These are phyloP conservation scores for Dothiorella sarmentorum DNA, from an alignment of 2,329 filamentous ascomycete species.

Conservation along the genomic window DNA sequence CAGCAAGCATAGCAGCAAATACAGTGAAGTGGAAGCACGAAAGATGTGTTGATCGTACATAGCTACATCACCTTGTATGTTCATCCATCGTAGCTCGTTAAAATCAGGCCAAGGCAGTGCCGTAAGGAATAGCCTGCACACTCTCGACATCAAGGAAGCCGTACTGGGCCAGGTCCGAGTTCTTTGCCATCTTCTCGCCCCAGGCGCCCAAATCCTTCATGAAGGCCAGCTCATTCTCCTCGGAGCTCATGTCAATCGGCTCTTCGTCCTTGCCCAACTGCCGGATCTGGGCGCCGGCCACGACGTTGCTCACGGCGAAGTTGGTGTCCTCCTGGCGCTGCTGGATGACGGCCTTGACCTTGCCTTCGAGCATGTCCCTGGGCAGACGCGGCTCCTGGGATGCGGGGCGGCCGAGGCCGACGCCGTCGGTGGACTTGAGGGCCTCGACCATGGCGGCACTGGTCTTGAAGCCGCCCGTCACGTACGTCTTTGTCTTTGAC, in stretches of 20 bases:
- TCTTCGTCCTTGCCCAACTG: slow-evolving; percentile 53
- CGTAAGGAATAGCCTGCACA: slow-evolving; percentile 38
- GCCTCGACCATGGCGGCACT: slow-evolving; percentile 19
- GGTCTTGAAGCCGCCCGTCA: slow-evolving; percentile 52
- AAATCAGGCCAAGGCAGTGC: neutral
- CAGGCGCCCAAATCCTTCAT: slow-evolving; percentile 48
- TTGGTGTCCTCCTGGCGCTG: slow-evolving; percentile 49
- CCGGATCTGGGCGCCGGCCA: slow-evolving; percentile 50
- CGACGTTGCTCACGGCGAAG: slow-evolving; percentile 48
- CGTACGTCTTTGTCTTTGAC: slow-evolving; percentile 53
- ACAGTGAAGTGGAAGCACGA: too few species aligned
- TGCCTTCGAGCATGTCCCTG: slow-evolving; percentile 45
- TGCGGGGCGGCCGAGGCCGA: slow-evolving; percentile 57
- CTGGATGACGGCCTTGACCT: slow-evolving; percentile 45
- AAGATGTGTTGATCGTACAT: neutral
- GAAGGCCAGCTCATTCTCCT: slow-evolving; percentile 48
- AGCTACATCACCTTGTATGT: neutral
- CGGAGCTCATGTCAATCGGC: slow-evolving; percentile 50
- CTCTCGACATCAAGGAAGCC: slow-evolving; percentile 46
- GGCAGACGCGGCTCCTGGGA: slow-evolving; percentile 51
- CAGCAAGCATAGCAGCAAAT: too few species aligned
- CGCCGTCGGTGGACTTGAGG: slow-evolving; percentile 44
- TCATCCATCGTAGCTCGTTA: neutral
- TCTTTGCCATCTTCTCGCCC: slow-evolving; percentile 39
- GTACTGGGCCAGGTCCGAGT: slow-evolving; percentile 40